These are phyloP conservation scores for Graphiopsis chlorocephala DNA, from an alignment of 2,329 filamentous ascomycete species.

Conservation along the genomic window DNA sequence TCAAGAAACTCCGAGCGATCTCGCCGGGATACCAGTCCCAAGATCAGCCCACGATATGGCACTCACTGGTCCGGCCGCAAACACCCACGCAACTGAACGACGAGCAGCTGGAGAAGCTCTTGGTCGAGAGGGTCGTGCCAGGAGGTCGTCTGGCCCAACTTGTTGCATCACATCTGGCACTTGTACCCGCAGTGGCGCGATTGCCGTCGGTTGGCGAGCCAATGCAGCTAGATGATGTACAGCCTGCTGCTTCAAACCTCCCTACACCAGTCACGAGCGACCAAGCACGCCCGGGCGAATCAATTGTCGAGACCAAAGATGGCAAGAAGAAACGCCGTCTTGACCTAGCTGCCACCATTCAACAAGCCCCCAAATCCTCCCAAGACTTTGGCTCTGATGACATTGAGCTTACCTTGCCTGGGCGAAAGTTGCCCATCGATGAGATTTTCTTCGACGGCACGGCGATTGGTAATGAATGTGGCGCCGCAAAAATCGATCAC, in stretches of 20 bases:
- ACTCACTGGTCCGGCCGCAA: too few species aligned
- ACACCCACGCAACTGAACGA: neutral
- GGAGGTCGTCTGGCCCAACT: neutral
- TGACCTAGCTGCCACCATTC: neutral
- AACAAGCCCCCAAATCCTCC: neutral
- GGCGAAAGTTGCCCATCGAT: slow-evolving; percentile 29
- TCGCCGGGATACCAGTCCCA: slow-evolving; percentile 42
- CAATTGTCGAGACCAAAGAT: slow-evolving; percentile 26
- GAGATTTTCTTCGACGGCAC: slow-evolving; percentile 36
- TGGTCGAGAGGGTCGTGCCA: neutral
- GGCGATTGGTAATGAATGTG: slow-evolving; percentile 25
- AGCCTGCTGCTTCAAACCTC: neutral
- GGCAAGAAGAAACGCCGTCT: slow-evolving; percentile 34
- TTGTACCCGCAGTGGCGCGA: neutral
- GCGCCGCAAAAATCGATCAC: neutral
- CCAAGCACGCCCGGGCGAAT: slow-evolving; percentile 25
- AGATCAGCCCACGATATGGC: neutral
- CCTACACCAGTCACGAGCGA: neutral
- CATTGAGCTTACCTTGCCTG: slow-evolving; percentile 21
- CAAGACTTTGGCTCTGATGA: neutral
- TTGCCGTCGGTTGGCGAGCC: neutral
- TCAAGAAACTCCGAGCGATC: slow-evolving; percentile 56
- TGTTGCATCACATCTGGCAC: neutral
- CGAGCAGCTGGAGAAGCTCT: neutral
- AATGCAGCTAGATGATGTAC: neutral